Evolutionary conservation across 345 rosid genomes (phyloP), one percentile per base, ranked within the genome.

Genomic region (Boechera stricta): DNA sequence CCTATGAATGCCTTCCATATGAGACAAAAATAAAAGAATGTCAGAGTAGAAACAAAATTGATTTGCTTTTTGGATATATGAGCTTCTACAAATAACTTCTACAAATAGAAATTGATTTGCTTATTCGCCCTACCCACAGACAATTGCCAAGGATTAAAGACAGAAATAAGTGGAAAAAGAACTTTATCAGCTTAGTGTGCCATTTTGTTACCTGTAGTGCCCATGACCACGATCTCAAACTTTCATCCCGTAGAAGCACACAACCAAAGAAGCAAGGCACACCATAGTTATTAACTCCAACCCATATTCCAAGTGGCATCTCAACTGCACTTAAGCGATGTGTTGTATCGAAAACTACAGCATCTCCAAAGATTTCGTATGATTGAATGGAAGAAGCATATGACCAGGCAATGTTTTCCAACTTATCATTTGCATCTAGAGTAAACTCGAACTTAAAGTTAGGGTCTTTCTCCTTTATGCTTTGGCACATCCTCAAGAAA

Each of bases 191-290:
- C 39, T 26, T 31, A 4, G 29, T 57, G 45, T 10, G 52, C 4
- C 26, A 73, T 6, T 73, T n/a, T 59, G 52, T 84, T 90, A 94
- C 98, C 97, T 94, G 93, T 76, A 90, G 77, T 38, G 98, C 97
- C 98, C 98, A 94, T 18, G 97, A 92, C 60, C 89, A 80, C 0
- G 98, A 89, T 77, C 92, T 87, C 72, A 80, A 78, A 76, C 77
- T 94, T 81, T 94, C 97, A 74, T 92, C 97, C 10, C 89, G 87
- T 77, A 92, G 78, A 72, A 94, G 91, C 61, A 86, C 90, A 69
- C 97, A 94, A n/a, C 97, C 90, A 55, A 94, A 94, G 90, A 94
- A 94, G 85, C 97, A 94, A 73, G 97, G 98, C 88, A 90, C 91
- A 29, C 98, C 97, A 63, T 92, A 94, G 71, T 92, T 94, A 67